Conservation (phyloP, 768 basidiomycete genomes). For the Termitomyces sp. region DNA sequence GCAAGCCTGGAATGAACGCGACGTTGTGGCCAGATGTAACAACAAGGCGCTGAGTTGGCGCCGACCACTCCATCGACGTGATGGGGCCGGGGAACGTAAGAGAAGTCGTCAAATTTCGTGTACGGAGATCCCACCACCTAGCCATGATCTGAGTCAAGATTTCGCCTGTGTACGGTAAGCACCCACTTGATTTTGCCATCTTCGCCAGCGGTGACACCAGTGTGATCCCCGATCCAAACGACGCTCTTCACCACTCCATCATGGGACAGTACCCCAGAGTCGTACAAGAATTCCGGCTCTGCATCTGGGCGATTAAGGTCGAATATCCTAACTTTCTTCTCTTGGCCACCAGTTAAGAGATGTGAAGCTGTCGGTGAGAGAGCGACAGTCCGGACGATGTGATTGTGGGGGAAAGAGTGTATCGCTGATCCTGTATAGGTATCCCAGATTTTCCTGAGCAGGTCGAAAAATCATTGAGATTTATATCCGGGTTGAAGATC, state of each 20-base stretch:
- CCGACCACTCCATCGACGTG: slow-evolving; percentile 91
- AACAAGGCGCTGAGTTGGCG: slow-evolving; percentile 76
- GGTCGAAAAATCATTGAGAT: slow-evolving; percentile 14
- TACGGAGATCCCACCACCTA: slow-evolving; percentile 97
- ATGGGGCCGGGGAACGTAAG: slow-evolving; percentile 77
- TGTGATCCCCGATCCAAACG: slow-evolving; percentile 87
- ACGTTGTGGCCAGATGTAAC: slow-evolving; percentile 92
- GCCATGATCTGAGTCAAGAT: slow-evolving; percentile 16
- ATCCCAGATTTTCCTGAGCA: slow-evolving; percentile 89
- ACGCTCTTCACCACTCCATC: slow-evolving; percentile 92
- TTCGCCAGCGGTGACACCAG: slow-evolving; percentile 87
- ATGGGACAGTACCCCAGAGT: slow-evolving; percentile 62
- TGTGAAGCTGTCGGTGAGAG: slow-evolving; percentile 67
- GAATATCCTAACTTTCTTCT: slow-evolving; percentile 96
- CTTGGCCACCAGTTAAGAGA: slow-evolving; percentile 90
- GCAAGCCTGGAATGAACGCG: slow-evolving; percentile 80
- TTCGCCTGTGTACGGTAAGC: neutral
- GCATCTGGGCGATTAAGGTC: slow-evolving; percentile 85
- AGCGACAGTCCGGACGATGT: slow-evolving; percentile 96
- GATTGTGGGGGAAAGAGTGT: slow-evolving; percentile 97
- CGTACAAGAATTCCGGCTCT: slow-evolving; percentile 77
- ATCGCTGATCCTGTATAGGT: slow-evolving; percentile 83
- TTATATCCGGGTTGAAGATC: slow-evolving; percentile 6
- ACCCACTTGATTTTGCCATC: slow-evolving; percentile 86
- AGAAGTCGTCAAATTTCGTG: slow-evolving; percentile 65